A percentile compares a stretch with the other conserved stretches of the same genome.
These are phyloP conservation scores for Xylaria sp. DNA, from an alignment of 495 filamentous ascomycete genomes.

Conservation along the genomic window DNA sequence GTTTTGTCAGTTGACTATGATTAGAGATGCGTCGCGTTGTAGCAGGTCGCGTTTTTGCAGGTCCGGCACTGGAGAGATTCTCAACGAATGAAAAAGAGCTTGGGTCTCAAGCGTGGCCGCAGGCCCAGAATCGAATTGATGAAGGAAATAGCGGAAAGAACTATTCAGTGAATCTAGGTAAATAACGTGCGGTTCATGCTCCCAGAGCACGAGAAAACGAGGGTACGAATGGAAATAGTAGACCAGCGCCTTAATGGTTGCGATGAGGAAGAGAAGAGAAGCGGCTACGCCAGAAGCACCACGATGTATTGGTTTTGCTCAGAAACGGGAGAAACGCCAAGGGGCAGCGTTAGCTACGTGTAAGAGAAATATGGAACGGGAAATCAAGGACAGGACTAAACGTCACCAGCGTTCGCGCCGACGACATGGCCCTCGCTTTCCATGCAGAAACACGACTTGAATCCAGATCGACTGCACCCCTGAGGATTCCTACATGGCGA, in stretches of 20 bases:
- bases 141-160: not conserved
- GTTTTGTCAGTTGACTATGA: not conserved
- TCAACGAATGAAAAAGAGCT: slow-evolving; percentile 18
- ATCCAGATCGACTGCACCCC: not conserved
- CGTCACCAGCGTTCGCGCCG: slow-evolving; percentile 5
- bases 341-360: not conserved
- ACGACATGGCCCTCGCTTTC: not conserved
- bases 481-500: not conserved
- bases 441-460: not conserved
- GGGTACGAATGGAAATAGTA: slow-evolving; percentile 13
- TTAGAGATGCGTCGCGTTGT: slow-evolving; percentile 6
- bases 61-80: not conserved
- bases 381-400: slow-evolving; percentile 17
- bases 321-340: not conserved
- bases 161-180: slow-evolving; percentile 1
- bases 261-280: not conserved
- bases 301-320: not conserved
- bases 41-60: slow-evolving; percentile 2
- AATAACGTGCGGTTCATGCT: not conserved
- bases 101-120: slow-evolving; percentile 4
- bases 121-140: not conserved
- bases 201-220: slow-evolving; percentile 24
- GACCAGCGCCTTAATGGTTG: not conserved
- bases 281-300: slow-evolving; percentile 1
- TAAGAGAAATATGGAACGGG: slow-evolving; percentile 16